phyloP scores from a whole-genome alignment of 805 yeast genomes.

The Saccharomycopsis fibuligera region DNA sequence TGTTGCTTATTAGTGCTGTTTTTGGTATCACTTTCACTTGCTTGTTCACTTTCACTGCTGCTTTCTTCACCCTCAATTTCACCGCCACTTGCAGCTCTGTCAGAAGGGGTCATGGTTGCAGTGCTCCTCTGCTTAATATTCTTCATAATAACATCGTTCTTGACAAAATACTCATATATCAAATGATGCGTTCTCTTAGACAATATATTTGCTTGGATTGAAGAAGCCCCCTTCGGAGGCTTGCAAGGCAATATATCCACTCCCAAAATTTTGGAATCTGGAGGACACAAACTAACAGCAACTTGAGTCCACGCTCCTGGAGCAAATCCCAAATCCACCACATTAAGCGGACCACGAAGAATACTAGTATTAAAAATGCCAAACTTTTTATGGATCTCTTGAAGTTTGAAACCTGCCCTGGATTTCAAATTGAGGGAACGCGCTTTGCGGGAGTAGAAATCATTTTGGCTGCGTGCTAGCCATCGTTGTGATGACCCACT shows the following conservation, averaged over 20 bases:
- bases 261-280: slow-evolving; percentile 56
- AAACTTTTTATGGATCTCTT: slow-evolving; percentile 65
- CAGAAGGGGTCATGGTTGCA: too few relatives aligned
- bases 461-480: slow-evolving; percentile 65
- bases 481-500: slow-evolving; percentile 38
- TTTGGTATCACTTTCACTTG: background rate
- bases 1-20: background rate
- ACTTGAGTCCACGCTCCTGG: slow-evolving; percentile 96
- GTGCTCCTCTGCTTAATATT: slow-evolving; percentile 6
- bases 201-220: slow-evolving; percentile 85
- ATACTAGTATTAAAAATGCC: slow-evolving; percentile 28
- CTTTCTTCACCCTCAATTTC: background rate
- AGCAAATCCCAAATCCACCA: slow-evolving; percentile 86
- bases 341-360: slow-evolving; percentile 40
- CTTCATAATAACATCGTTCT: slow-evolving; percentile 14
- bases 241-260: slow-evolving; percentile 73
- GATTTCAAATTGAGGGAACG: slow-evolving; percentile 58
- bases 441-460: slow-evolving; percentile 63
- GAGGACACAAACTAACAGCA: slow-evolving; percentile 35
- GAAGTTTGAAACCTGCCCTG: slow-evolving; percentile 84
- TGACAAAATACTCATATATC: slow-evolving; percentile 45
- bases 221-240: slow-evolving; percentile 75
- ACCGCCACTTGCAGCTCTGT: background rate
- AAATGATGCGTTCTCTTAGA: slow-evolving; percentile 54
- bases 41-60: background rate